A percentile compares a stretch with the other conserved stretches of the same genome.
Conservation (phyloP, 495 filamentous ascomycete genomes). For the Trichodelitschia bisporula region DNA sequence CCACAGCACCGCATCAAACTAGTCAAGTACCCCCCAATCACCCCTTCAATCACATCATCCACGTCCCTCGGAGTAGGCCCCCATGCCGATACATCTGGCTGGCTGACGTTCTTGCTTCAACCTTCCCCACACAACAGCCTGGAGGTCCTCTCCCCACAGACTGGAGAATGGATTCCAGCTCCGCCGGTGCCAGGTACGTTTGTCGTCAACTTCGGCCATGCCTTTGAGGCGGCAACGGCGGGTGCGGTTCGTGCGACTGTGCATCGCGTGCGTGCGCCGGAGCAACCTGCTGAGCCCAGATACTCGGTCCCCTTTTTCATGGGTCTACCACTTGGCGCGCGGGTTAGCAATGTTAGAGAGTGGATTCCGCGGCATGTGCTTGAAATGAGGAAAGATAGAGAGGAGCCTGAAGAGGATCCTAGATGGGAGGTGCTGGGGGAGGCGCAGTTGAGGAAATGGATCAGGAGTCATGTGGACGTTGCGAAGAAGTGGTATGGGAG, state of each 20-base stretch:
- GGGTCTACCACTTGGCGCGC: constrained; percentile 15
- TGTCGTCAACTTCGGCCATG: constrained; percentile 32
- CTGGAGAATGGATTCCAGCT: constrained; percentile 25
- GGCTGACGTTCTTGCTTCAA: constrained; percentile 30
- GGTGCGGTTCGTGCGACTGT: constrained; percentile 27
- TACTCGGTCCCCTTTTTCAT: constrained; percentile 26
- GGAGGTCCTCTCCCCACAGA: constrained; percentile 23
- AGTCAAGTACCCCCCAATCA: constrained; percentile 21
- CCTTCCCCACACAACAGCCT: constrained; percentile 22
- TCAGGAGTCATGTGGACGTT: constrained; percentile 10
- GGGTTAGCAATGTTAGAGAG: constrained; percentile 6
- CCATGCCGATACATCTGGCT: constrained; percentile 30
- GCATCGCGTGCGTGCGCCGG: constrained; percentile 18
- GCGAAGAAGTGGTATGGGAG: constrained; percentile 9
- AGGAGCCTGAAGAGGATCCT: not conserved
- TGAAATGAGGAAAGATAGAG: constrained; percentile 3
- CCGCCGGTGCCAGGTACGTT: constrained; percentile 23
- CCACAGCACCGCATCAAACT: constrained; percentile 30
- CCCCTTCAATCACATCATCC: constrained; percentile 8
- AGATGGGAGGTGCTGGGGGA: constrained; percentile 11
- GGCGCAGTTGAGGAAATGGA: constrained; percentile 12
- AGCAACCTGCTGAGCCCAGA: constrained; percentile 2
- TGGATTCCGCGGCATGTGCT: constrained; percentile 10
- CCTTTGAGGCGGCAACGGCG: constrained; percentile 30
- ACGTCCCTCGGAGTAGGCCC: constrained; percentile 24